Evolutionary conservation across 1,139 yeast genomes (phyloP), one percentile per base, ranked within the genome.

Genomic region (Kodamaea alishanica): DNA sequence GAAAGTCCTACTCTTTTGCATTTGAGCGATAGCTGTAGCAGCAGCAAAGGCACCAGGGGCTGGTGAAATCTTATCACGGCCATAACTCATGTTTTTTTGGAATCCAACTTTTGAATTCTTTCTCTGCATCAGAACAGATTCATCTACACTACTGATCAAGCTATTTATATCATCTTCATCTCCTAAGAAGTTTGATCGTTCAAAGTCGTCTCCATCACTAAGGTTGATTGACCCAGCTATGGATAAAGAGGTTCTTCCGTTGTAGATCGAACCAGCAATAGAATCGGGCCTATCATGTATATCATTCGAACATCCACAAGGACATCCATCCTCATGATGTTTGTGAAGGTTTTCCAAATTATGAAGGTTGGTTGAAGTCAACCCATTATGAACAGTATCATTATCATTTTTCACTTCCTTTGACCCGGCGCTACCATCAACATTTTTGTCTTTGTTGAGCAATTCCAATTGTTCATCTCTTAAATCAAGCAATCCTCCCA

Each of bases 21-120:
- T 70, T 49, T 67, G 75, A 32, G 77, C 82, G 43, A 77, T 67
- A 6, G 86, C 81, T 33, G 86, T 77, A 3, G 88, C 88, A 2
- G 90, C 90, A 2, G 85, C 84, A 56, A 70, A 70, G 2, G 88
- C 79, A 4, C 88, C 90, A 0, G 92, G 90, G 0, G 90, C 90
- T 37, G 84, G 87, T 29, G 67, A 68, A 37, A 75, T 78, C 5
- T 32, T 33, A 11, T 37, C 37, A 26, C 23, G 28, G 15, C 33
- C 20, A 27, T 28, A 12, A 10, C 49, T 79, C 83, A 44, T 78
- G 54, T 30, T 50, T 51, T 23, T 47, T 38, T 35, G 28, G 60
- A 43, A 32, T 52, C 49, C 30, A 34, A 23, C 34, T 33, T 28
- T 33, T 9, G 11, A 40, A 3, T 32, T 29, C n/a, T 12, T 29